phyloP scores from a whole-genome alignment of 148 eudicot genomes.

The Silene conica region DNA sequence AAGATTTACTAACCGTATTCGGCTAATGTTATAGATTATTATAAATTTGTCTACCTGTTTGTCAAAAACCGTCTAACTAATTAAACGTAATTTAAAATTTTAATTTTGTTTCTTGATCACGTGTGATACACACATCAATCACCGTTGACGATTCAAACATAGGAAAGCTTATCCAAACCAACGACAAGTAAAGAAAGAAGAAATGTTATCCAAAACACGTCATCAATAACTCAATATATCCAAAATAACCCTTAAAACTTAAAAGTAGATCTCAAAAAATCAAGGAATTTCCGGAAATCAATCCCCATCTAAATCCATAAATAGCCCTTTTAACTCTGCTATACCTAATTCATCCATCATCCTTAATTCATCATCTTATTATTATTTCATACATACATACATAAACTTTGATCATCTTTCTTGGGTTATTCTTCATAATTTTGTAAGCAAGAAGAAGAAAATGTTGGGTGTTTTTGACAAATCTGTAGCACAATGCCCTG shows the following conservation, averaged over 20 bases:
- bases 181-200: too few species aligned
- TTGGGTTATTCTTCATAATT: neutral
- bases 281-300: neutral
- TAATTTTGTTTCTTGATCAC: too few species aligned
- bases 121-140: too few species aligned
- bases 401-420: slow-evolving; percentile 6
- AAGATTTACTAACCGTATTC: too few species aligned
- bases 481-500: slow-evolving; percentile 73
- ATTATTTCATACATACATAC: too few species aligned
- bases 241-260: neutral
- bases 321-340: neutral
- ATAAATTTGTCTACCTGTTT: too few species aligned
- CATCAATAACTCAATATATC: too few species aligned
- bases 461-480: slow-evolving; percentile 86
- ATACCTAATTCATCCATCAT: neutral
- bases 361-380: neutral
- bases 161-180: too few species aligned
- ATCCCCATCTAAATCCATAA: neutral
- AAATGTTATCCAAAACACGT: neutral
- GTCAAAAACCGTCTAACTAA: too few species aligned
- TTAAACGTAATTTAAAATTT: too few species aligned
- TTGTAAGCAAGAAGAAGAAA: slow-evolving; percentile 4
- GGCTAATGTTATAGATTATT: too few species aligned
- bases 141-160: too few species aligned
- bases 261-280: slow-evolving; percentile 4